phyloP scores from a whole-genome alignment of 495 filamentous ascomycete species.

The Penicillium verhagenii region DNA sequence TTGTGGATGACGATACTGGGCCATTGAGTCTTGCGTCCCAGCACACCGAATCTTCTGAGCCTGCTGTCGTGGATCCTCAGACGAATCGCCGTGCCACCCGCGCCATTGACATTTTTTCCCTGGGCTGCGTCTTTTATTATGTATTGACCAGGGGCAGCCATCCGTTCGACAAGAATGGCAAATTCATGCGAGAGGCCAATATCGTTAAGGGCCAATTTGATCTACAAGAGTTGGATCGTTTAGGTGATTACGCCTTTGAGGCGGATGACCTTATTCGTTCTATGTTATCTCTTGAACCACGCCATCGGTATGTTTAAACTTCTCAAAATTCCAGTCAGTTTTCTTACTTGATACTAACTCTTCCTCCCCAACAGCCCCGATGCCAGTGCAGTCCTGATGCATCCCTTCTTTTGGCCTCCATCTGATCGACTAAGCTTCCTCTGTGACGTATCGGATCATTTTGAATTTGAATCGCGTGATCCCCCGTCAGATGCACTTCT shows the following conservation, averaged over 20 bases:
- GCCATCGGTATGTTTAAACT: conserved; percentile 46
- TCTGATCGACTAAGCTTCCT: conserved; percentile 88
- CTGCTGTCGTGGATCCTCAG: conserved; percentile 58
- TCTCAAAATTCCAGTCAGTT: too few species aligned
- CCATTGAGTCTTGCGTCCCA: conserved; percentile 36
- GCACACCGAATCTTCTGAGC: conserved; percentile 55
- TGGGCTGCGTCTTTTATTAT: conserved; percentile 96
- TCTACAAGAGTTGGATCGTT: conserved; percentile 64
- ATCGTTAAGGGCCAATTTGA: conserved; percentile 84
- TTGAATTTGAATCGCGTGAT: conserved; percentile 85
- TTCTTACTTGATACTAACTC: not conserved
- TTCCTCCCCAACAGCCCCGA: conserved; percentile 50
- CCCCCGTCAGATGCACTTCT: conserved; percentile 66
- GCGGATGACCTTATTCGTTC: conserved; percentile 78
- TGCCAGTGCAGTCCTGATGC: conserved; percentile 73
- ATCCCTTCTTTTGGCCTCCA: conserved; percentile 93
- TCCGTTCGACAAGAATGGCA: conserved; percentile 89
- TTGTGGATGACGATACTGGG: conserved; percentile 69
- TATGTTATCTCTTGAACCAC: conserved; percentile 78
- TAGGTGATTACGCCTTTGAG: conserved; percentile 82
- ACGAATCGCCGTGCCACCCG: conserved; percentile 83
- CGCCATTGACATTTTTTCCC: conserved; percentile 93
- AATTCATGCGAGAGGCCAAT: conserved; percentile 94
- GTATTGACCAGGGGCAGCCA: conserved; percentile 89
- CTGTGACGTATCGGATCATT: conserved; percentile 91